These are phyloP conservation scores for Pseudogymnoascus sp. DNA, from an alignment of 2,329 filamentous ascomycete genomes.

Conservation along the genomic window DNA sequence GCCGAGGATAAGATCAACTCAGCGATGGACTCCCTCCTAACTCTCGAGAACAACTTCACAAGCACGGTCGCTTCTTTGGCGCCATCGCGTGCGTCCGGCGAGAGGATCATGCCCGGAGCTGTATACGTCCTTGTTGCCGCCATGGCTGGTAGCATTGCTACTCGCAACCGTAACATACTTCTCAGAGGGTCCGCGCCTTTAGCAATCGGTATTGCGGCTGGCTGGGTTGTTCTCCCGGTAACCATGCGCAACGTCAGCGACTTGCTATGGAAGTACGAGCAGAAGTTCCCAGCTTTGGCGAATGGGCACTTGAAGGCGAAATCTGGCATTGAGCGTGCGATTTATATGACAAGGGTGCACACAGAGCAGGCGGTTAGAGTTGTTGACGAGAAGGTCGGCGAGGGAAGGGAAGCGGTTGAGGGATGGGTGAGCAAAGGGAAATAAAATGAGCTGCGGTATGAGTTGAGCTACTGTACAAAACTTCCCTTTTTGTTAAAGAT, in stretches of 20 bases:
- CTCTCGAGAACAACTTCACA: conserved; percentile 83
- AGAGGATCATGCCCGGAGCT: conserved; percentile 79
- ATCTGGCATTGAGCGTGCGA: conserved; percentile 59
- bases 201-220: conserved; percentile 71
- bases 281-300: conserved; percentile 73
- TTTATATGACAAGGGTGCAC: conserved; percentile 67
- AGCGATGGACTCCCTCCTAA: conserved; percentile 69
- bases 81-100: conserved; percentile 73
- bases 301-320: conserved; percentile 69
- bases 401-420: conserved; percentile 69
- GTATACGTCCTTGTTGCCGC: conserved; percentile 89
- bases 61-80: conserved; percentile 81
- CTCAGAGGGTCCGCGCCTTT: conserved; percentile 69
- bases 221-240: conserved; percentile 75
- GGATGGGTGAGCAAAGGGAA: conserved; percentile 81
- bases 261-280: conserved; percentile 86
- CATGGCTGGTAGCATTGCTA: conserved; percentile 90
- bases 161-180: conserved; percentile 77
- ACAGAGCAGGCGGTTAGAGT: conserved; percentile 59
- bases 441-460: conserved; percentile 16
- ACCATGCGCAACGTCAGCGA: conserved; percentile 85
- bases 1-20: conserved; percentile 78
- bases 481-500: conserved; percentile 5
- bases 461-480: conserved; percentile 1
- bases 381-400: conserved; percentile 72